Evolutionary conservation across 305 asterid species (phyloP).

Genomic region (Rubia balearica): DNA sequence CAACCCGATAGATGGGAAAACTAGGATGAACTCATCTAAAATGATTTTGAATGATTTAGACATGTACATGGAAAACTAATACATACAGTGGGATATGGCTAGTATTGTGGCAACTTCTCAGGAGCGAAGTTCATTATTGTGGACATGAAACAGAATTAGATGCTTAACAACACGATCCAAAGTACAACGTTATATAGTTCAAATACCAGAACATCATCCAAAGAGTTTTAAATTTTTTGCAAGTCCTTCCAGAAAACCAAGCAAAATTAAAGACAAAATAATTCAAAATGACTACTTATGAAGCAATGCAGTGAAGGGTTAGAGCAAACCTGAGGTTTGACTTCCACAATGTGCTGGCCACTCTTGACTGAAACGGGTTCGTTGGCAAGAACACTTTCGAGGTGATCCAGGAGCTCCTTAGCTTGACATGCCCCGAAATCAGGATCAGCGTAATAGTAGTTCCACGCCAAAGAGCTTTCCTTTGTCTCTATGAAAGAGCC

Average conservation of each 20-base stretch:
- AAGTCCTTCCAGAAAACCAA: too few relatives aligned
- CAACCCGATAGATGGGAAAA: background rate
- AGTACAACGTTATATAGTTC: background rate
- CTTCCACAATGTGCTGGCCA: constrained; percentile 72
- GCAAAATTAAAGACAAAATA: background rate
- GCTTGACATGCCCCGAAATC: constrained; percentile 88
- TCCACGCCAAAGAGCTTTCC: constrained; percentile 82
- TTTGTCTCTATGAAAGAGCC: constrained; percentile 77
- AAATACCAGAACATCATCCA: background rate
- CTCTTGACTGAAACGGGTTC: constrained; percentile 89
- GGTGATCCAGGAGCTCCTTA: constrained; percentile 83
- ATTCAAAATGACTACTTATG: background rate
- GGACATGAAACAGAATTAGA: background rate
- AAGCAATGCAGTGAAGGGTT: background rate
- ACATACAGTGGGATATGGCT: background rate
- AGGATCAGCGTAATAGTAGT: constrained; percentile 79
- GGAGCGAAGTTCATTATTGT: too few relatives aligned
- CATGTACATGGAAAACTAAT: background rate
- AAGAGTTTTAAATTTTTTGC: too few relatives aligned
- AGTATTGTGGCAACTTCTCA: background rate
- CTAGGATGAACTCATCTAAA: background rate
- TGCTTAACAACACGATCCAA: background rate
- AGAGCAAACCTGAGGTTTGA: constrained; percentile 72
- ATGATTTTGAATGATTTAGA: background rate
- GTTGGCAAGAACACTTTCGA: constrained; percentile 77